Base-by-base conservation (phyloP, 1,284 basidiomycete species). In the Ceratobasidium sp. region DNA sequence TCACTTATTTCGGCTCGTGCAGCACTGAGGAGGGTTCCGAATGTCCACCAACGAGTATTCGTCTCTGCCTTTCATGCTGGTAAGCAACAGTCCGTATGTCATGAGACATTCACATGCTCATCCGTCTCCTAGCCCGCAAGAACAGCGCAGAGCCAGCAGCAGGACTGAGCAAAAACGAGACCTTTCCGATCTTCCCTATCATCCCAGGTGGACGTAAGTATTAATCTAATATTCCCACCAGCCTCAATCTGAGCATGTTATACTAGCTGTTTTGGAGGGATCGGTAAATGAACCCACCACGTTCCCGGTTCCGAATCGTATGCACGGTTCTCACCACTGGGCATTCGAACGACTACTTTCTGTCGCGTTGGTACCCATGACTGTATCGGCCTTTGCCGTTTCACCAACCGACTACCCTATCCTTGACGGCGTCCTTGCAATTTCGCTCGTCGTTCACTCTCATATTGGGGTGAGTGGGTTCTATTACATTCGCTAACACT, bases 321-420 rank as follows among this genome's bases (percentile, higher is more conserved):
- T 91, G 2, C 94, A 98, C 83, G 97, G 98, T 68, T 97, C 96
- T 1, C 93, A 98, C 86, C 97, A 99, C 89, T 99, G 97, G 97
- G 92, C 96, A 0, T 98, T 99, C 83, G 97, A 99, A 86, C 93
- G 97, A 75, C 88, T 96, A 23, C 90, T 99, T 77, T 93, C 94
- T 0, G 97, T 94, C 0, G 88, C 92, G 33, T 91, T 99, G 80
- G 90, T 99, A 23, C 98, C 98, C 38, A 86, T 98, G 82, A 96
- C 95, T 23, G 93, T 89, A 40, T 92, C 93, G 50, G 93, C 95
- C 0, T 94, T 94, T 80, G 93, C 90, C 33, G 87, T 92, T 4
- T 91, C 91, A 62, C 90, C 90, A 42, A 91, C 89, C 74, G 88
- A 88, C 79, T 91, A 95, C 87, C 94, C 96, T 9, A 86, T 97